phyloP scores from a whole-genome alignment of 2,329 filamentous ascomycete genomes.

The Tolypocladium cylindrosporum region DNA sequence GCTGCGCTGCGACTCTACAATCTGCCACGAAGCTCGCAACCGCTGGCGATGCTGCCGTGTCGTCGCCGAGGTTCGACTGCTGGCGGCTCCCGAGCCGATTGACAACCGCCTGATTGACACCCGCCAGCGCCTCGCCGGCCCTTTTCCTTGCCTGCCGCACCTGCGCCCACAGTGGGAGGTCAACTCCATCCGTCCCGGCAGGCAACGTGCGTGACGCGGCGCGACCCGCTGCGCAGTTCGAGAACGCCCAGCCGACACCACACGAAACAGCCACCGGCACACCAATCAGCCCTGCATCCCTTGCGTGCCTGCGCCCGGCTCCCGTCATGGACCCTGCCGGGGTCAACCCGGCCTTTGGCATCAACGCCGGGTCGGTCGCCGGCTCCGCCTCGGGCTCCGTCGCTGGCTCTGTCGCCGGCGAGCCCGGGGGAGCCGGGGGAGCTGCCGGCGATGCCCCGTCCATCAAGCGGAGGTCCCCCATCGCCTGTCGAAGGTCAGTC shows the following conservation, averaged over 20 bases:
- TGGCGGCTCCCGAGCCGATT: not conserved
- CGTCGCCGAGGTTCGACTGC: not conserved
- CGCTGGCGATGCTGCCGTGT: not conserved
- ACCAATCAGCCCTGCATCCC: not conserved
- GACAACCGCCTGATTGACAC: not conserved
- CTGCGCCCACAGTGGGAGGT: not conserved
- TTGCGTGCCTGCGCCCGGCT: not conserved
- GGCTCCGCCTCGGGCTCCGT: conserved; percentile 1
- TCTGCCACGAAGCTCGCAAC: not conserved
- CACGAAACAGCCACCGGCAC: not conserved
- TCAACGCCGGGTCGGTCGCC: not conserved
- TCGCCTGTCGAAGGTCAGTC: conserved; percentile 42
- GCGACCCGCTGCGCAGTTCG: not conserved
- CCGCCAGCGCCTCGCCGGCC: not conserved
- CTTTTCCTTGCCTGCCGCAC: not conserved
- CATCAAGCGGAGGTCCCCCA: conserved; percentile 39
- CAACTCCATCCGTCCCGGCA: not conserved
- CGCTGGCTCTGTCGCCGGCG: conserved; percentile 1
- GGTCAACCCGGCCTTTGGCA: conserved; percentile 1
- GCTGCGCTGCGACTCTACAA: not conserved
- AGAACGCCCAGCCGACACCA: not conserved
- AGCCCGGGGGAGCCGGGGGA: conserved; percentile 3
- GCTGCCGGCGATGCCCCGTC: conserved; percentile 5
- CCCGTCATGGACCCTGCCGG: conserved; percentile 3
- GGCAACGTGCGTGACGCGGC: not conserved